phyloP scores from a whole-genome alignment of 805 yeast genomes.

The Metschnikowia lachancei region DNA sequence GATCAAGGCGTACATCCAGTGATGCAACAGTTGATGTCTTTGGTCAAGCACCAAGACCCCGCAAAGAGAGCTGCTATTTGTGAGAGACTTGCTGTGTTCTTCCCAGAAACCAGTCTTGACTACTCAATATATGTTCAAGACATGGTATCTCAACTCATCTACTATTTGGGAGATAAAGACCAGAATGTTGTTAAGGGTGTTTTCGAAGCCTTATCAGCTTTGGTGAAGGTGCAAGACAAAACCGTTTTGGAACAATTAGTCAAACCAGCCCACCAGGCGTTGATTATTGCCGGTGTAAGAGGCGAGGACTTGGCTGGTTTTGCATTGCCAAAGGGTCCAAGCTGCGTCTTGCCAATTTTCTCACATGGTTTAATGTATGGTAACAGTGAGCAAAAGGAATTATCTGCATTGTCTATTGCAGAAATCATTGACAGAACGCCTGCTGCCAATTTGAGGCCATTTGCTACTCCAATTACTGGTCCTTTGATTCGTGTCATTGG shows the following conservation, averaged over 20 bases:
- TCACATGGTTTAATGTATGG: constrained; percentile 96
- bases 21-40: constrained; percentile 71
- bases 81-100: constrained; percentile 69
- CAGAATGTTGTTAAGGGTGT: constrained; percentile 61
- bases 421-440: constrained; percentile 84
- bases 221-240: constrained; percentile 72
- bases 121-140: constrained; percentile 72
- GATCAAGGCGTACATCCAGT: constrained; percentile 82
- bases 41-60: constrained; percentile 74
- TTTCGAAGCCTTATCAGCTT: constrained; percentile 58
- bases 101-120: constrained; percentile 62
- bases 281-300: constrained; percentile 59
- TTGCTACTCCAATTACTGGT: constrained; percentile 92
- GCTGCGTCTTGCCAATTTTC: constrained; percentile 84
- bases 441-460: constrained; percentile 75
- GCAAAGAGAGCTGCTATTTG: constrained; percentile 61
- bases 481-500: constrained; percentile 98
- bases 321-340: constrained; percentile 76
- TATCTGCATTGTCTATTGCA: constrained; percentile 85
- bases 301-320: constrained; percentile 74
- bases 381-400: constrained; percentile 74
- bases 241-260: constrained; percentile 74
- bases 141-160: constrained; percentile 65
- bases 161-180: constrained; percentile 70
- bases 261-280: constrained; percentile 73